phyloP scores from a whole-genome alignment of 345 rosid genomes.

The Eucalyptus melliodora region DNA sequence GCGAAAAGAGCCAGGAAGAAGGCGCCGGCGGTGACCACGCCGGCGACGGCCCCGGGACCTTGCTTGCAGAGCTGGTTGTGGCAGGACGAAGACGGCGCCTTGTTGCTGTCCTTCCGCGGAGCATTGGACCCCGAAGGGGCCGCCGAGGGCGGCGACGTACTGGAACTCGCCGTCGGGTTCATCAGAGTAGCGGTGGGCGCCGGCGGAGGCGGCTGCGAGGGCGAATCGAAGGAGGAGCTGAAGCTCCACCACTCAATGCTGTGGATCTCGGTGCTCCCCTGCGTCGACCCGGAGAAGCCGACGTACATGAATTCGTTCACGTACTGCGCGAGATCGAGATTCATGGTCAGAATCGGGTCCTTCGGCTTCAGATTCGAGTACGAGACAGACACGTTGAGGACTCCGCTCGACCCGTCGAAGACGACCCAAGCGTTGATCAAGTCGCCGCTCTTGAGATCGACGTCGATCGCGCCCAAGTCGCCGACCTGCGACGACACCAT shows the following conservation, averaged over 20 bases:
- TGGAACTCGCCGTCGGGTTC: slow-evolving; percentile 65
- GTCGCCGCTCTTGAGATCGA: slow-evolving; percentile 92
- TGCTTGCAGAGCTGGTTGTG: slow-evolving; percentile 77
- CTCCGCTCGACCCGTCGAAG: slow-evolving; percentile 42
- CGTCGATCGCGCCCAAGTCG: slow-evolving; percentile 50
- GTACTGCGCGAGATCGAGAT: slow-evolving; percentile 67
- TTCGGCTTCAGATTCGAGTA: slow-evolving; percentile 85
- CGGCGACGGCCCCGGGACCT: slow-evolving; percentile 92
- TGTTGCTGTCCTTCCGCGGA: slow-evolving; percentile 10
- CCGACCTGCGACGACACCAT: slow-evolving; percentile 61
- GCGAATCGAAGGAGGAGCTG: slow-evolving; percentile 52
- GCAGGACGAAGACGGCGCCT: slow-evolving; percentile 54
- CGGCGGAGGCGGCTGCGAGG: slow-evolving; percentile 69
- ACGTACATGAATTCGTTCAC: slow-evolving; percentile 87
- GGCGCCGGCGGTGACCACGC: slow-evolving; percentile 90
- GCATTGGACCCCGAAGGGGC: slow-evolving; percentile 33
- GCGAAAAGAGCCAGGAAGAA: slow-evolving; percentile 73
- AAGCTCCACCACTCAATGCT: slow-evolving; percentile 98
- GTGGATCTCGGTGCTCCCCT: slow-evolving; percentile 95
- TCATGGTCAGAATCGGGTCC: slow-evolving; percentile 42
- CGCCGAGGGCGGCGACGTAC: slow-evolving; percentile 43
- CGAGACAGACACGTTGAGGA: slow-evolving; percentile 45
- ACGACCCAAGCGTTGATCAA: slow-evolving; percentile 78
- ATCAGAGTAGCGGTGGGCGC: slow-evolving; percentile 50
- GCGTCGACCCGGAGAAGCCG: slow-evolving; percentile 97